Evolutionary conservation across 140 eudicot species (phyloP), one percentile per base, ranked within the genome.

Genomic region (Bidens hawaiensis): DNA sequence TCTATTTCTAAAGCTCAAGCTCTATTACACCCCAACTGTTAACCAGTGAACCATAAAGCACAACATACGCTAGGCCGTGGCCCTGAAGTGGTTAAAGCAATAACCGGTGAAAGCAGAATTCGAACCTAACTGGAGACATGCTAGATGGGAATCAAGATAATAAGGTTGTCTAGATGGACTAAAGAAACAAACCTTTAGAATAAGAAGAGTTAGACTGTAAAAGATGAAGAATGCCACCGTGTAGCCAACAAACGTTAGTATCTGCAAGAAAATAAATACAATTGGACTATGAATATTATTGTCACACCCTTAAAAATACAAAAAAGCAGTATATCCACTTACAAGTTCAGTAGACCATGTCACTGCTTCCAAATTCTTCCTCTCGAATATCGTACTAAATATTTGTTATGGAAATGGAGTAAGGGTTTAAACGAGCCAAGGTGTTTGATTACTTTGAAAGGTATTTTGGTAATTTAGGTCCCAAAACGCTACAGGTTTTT

Each of bases 341-440:
- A 90, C 97, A 47, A 84, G 77, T 67, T 77, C 82, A 12, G 79
- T 15, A 63, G 94, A 76, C 95, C 93, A 89, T 48, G 73, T 73
- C n/a, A 81, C 79, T 50, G 85, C 83, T 69, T 76, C 82, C n/a
- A 89, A 70, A 71, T 42, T 70, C 71, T 81, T 75, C 70, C 83
- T 76, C 71, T 89, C 97, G 56, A 86, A 34, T 41, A 81, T 50
- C 60, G 69, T 43, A 26, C 97, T 86, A 62, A 67, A 40, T 28
- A 23, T 45, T 36, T 27, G 79, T 78, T 70, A 72, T 26, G 79
- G 94, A 76, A 81, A 25, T 5, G 16, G 19, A 1, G 45, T 38
- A 38, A 1, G 45, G 45, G 15, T 9, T 14, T 38, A 38, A 38
- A 38, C 13, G 45, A 11, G 45, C 14, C 15, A 48, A 48, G 54